phyloP scores from a whole-genome alignment of 306 rosid genomes.

The Citrullus colocynthis region DNA sequence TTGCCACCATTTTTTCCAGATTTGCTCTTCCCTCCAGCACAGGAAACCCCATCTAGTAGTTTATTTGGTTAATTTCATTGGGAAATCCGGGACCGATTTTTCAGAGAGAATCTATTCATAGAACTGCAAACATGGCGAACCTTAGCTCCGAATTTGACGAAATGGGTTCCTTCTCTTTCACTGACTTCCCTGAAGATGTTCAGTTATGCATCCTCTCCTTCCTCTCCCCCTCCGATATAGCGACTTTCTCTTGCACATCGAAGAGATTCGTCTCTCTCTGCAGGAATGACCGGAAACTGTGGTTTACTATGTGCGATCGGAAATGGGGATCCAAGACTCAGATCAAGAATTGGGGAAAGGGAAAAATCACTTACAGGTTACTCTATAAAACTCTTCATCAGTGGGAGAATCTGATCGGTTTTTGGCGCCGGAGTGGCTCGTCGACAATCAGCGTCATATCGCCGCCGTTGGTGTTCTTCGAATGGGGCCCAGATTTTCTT shows the following conservation, averaged over 20 bases:
- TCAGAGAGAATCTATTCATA: background rate
- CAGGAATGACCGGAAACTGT: constrained; percentile 43
- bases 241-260: constrained; percentile 67
- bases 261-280: constrained; percentile 49
- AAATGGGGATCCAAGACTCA: constrained; percentile 76
- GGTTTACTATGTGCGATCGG: constrained; percentile 77
- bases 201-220: constrained; percentile 78
- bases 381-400: constrained; percentile 54
- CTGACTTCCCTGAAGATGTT: constrained; percentile 76
- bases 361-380: constrained; percentile 28
- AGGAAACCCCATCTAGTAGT: background rate
- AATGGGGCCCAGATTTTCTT: constrained; percentile 65
- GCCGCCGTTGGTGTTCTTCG: constrained; percentile 62
- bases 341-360: constrained; percentile 56
- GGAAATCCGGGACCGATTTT: background rate
- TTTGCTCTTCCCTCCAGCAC: background rate
- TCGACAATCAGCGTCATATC: constrained; percentile 21
- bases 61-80: background rate
- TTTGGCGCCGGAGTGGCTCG: constrained; percentile 78
- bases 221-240: constrained; percentile 50
- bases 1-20: background rate
- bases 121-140: constrained; percentile 22
- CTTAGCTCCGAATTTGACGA: constrained; percentile 5
- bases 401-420: constrained; percentile 73
- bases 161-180: constrained; percentile 29